Evolutionary conservation across 108 stramenopile species (phyloP).

Genomic region (Conticribra guillardii): DNA sequence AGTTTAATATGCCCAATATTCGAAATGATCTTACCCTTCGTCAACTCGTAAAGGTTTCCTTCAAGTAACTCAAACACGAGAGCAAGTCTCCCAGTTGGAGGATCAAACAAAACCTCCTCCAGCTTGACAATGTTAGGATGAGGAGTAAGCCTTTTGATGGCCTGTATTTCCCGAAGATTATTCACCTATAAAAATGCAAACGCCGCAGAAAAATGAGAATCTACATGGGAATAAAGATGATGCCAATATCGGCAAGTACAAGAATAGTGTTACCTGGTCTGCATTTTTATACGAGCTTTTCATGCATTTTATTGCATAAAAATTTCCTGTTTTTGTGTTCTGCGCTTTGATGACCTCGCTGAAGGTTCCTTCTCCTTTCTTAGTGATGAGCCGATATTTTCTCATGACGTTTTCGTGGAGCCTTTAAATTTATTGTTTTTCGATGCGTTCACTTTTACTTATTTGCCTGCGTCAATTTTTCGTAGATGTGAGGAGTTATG

Average conservation of each 20-base stretch:
- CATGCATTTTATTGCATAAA: conserved; percentile 91
- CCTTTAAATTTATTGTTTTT: no score
- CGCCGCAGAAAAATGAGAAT: not conserved
- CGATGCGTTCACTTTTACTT: no score
- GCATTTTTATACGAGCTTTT: conserved; percentile 81
- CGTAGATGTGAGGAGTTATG: no score
- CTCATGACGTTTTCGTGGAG: no score
- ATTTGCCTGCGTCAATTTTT: no score
- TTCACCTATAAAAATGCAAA: conserved; percentile 59
- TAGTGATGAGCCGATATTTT: conserved; percentile 81
- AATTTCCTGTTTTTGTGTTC: conserved; percentile 76
- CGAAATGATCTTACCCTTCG: conserved; percentile 61
- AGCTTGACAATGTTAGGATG: conserved; percentile 84
- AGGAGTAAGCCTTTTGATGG: conserved; percentile 79
- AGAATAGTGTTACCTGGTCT: conserved; percentile 63
- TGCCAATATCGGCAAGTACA: not conserved
- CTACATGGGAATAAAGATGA: conserved; percentile 5
- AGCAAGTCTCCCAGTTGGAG: conserved; percentile 85
- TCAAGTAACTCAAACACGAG: conserved; percentile 91
- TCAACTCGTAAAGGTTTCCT: conserved; percentile 90
- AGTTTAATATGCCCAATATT: not conserved
- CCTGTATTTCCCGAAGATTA: conserved; percentile 87
- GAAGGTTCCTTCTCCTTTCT: conserved; percentile 92
- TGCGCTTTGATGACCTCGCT: conserved; percentile 87
- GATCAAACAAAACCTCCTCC: conserved; percentile 88